phyloP scores from a whole-genome alignment of 139 green algal genomes.

The Penium margaritaceum region DNA sequence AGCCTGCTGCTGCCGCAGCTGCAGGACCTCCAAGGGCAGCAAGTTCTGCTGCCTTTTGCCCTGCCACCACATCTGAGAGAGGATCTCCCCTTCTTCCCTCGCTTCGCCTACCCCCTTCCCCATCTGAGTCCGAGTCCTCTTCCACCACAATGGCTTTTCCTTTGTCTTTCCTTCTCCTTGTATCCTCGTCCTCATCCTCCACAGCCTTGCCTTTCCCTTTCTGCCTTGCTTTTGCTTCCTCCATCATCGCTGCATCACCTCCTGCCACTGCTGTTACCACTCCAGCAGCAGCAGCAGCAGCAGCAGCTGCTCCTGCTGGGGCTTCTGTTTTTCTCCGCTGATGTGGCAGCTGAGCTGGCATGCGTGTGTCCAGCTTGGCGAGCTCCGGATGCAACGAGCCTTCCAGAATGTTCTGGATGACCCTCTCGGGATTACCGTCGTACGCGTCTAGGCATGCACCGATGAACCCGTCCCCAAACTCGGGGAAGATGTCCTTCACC shows the following conservation, averaged over 20 bases:
- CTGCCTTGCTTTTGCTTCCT: not conserved
- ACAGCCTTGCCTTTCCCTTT: slow-evolving; percentile 36
- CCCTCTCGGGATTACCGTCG: slow-evolving; percentile 22
- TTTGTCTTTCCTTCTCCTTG: slow-evolving; percentile 2
- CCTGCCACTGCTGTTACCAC: slow-evolving; percentile 9
- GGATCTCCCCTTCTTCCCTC: not conserved
- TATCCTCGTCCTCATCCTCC: not conserved
- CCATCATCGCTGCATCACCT: slow-evolving; percentile 30
- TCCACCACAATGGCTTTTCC: slow-evolving; percentile 9
- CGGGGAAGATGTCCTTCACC: slow-evolving; percentile 47
- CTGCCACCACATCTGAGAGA: not conserved
- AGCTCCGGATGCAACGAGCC: slow-evolving; percentile 36
- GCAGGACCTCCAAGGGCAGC: not conserved
- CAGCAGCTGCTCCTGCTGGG: not conserved
- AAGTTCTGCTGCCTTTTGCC: not conserved
- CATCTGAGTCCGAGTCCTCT: too few species aligned
- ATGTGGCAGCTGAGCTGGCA: too few species aligned
- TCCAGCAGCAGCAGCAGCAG: not conserved
- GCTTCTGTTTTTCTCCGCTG: too few species aligned
- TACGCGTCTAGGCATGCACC: slow-evolving; percentile 42
- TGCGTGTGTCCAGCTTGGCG: slow-evolving; percentile 36
- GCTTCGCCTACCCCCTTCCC: not conserved
- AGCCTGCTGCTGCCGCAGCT: not conserved
- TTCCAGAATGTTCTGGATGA: slow-evolving; percentile 49
- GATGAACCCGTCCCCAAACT: slow-evolving; percentile 47